A percentile compares a stretch with the other conserved stretches of the same genome.
Evolutionary conservation across 768 basidiomycete genomes (phyloP).

Genomic region (Termitomyces sp.): DNA sequence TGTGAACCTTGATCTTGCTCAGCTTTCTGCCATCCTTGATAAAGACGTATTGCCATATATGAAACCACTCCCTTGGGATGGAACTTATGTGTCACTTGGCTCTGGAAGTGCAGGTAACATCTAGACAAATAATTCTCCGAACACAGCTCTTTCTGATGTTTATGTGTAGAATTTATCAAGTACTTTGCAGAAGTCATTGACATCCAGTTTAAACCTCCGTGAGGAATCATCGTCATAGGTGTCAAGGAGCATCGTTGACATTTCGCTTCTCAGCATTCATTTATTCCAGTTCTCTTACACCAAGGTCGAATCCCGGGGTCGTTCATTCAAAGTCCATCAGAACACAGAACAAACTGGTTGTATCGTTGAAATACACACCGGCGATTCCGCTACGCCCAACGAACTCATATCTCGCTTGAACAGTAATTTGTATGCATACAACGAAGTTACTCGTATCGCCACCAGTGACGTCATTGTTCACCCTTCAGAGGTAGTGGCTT

Average conservation of each 20-base stretch:
- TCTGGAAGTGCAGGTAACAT: constrained; percentile 16
- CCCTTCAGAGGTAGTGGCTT: constrained; percentile 62
- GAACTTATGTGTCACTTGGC: constrained; percentile 23
- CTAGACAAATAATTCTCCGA: constrained; percentile 14
- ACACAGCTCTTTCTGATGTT: constrained; percentile 5
- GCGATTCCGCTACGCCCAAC: constrained; percentile 38
- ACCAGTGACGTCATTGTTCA: constrained; percentile 57
- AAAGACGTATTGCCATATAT: constrained; percentile 48
- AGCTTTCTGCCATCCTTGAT: constrained; percentile 53
- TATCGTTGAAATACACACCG: constrained; percentile 52
- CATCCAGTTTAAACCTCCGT: constrained; percentile 35
- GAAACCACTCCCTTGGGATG: constrained; percentile 34
- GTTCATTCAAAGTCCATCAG: constrained; percentile 19
- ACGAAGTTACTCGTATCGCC: constrained; percentile 24
- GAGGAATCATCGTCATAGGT: constrained; percentile 2
- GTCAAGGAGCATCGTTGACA: neutral
- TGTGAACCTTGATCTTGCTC: constrained; percentile 66
- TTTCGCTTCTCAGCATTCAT: constrained; percentile 24
- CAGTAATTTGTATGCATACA: constrained; percentile 32
- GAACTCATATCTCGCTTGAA: constrained; percentile 61
- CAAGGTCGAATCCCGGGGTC: constrained; percentile 32
- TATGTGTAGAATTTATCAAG: constrained; percentile 45
- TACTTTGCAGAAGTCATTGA: constrained; percentile 44
- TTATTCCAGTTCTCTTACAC: constrained; percentile 60
- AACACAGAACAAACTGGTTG: constrained; percentile 32